Base-by-base conservation (phyloP, 129 eudicot species). In the Ambrosia artemisiifolia region DNA sequence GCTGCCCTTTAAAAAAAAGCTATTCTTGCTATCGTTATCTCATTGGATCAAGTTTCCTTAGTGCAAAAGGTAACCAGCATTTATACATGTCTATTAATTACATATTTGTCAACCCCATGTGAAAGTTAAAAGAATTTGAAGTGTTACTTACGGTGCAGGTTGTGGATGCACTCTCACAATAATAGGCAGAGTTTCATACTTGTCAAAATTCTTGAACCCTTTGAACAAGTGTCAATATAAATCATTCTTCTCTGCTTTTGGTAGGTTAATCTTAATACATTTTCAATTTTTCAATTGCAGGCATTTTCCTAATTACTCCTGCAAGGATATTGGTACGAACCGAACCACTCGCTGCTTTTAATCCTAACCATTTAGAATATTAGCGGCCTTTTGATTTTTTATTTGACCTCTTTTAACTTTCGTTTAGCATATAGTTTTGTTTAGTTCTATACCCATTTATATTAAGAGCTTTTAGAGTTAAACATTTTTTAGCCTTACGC, bases 1-100 rank as follows among this genome's bases (percentile, higher is more conserved):
- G 28, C 1, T 24, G 28, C 1, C 28, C 28, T 0, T 24, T 24
- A 24, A 24, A 24, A 24, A n/a, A 24, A 24, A 24, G 28, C 97
- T 47, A 97, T 90, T 65, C 85, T 94, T 19, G 84, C 97, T 11
- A 94, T 97, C 83, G 86, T 94, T 70, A 94, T 94, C 57, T 79
- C 97, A 46, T 66, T 94, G 76, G 98, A 94, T 81, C 78, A 97
- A 75, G 98, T 94, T 75, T 90, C 97, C 35, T 67, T 94, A 75
- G 90, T 88, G 69, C 96, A 88, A 86, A 94, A 94, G 97, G 98
- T 94, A 86, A 50, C 59, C 44, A 13, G 11, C 33, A 42, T 9
- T 50, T 18, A 10, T 6, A 7, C 44, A 40, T 40, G 44, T 10
- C 44, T 40, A 40, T 40, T 40, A 40, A 10, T 7, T 40, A 40